phyloP scores from a whole-genome alignment of 441 rosid species.

The Gossypium gossypioides region DNA sequence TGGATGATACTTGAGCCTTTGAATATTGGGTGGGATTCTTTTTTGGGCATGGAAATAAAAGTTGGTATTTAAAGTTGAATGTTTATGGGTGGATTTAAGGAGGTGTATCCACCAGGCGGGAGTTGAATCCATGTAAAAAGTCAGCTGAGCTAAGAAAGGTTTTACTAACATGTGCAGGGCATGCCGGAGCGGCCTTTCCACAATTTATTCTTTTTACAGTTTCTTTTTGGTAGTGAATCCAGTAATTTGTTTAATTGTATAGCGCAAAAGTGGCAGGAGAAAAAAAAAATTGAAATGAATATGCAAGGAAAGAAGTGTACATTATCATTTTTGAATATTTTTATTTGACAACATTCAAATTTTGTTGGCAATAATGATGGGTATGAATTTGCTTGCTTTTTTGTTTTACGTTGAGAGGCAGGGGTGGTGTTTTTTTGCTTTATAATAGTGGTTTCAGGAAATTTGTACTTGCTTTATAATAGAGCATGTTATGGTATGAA shows the following conservation, averaged over 20 bases:
- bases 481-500: no score
- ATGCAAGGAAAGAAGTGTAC: conserved; percentile 37
- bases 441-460: not conserved
- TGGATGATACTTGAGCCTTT: conserved; percentile 23
- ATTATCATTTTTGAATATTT: conserved; percentile 41
- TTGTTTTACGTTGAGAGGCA: not conserved
- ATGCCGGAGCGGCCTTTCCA: conserved; percentile 17
- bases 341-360: not conserved
- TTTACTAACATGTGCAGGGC: conserved; percentile 30
- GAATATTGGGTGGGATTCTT: conserved; percentile 30
- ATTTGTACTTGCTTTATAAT: not conserved
- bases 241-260: conserved; percentile 36
- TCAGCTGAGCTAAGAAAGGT: conserved; percentile 24
- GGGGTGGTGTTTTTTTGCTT: not conserved
- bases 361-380: not conserved
- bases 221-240: conserved; percentile 15
- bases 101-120: conserved; percentile 18
- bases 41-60: conserved; percentile 28
- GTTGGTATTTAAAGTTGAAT: conserved; percentile 13
- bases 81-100: conserved; percentile 23
- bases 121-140: conserved; percentile 16
- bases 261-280: conserved; percentile 24
- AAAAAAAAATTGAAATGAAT: conserved; percentile 19
- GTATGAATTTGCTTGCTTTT: not conserved
- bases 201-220: conserved; percentile 20